Percentiles rank a stretch among this genome's conserved stretches.
Conservation (phyloP, 768 basidiomycete genomes). For the Floccularia luteovirens region DNA sequence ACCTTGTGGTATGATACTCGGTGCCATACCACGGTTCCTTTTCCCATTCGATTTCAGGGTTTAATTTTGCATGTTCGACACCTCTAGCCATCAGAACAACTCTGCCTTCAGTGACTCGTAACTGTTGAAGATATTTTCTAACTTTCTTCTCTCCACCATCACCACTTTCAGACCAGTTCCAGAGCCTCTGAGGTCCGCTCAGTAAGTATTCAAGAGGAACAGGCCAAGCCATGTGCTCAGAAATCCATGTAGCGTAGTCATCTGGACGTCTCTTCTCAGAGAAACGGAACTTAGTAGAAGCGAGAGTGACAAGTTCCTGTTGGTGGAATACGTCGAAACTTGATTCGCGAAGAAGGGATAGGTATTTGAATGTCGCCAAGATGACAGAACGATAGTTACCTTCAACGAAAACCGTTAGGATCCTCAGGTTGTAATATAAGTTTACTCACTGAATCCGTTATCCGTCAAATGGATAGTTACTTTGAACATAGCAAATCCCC, state of each 20-base stretch:
- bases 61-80: slow-evolving; percentile 47
- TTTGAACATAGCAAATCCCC: slow-evolving; percentile 89
- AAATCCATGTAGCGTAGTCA: slow-evolving; percentile 67
- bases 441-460: slow-evolving; percentile 73
- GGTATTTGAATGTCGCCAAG: slow-evolving; percentile 70
- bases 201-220: slow-evolving; percentile 74
- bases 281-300: slow-evolving; percentile 76
- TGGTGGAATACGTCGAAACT: slow-evolving; percentile 61
- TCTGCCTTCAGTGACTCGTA: slow-evolving; percentile 53
- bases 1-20: slow-evolving; percentile 67
- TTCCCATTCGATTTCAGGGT: slow-evolving; percentile 43
- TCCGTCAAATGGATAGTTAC: slow-evolving; percentile 73
- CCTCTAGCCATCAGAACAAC: slow-evolving; percentile 77
- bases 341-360: slow-evolving; percentile 59
- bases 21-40: slow-evolving; percentile 94
- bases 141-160: slow-evolving; percentile 41
- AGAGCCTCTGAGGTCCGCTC: slow-evolving; percentile 60
- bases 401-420: slow-evolving; percentile 18
- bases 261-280: slow-evolving; percentile 79
- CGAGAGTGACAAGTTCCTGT: slow-evolving; percentile 65
- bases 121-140: slow-evolving; percentile 48
- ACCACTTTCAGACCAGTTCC: slow-evolving; percentile 62
- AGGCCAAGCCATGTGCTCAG: slow-evolving; percentile 74
- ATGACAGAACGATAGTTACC: slow-evolving; percentile 72
- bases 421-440: neutral